Evolutionary conservation across 306 rosid species (phyloP), one percentile per base, ranked within the genome.

Genomic region (Lathyrus oleraceus): DNA sequence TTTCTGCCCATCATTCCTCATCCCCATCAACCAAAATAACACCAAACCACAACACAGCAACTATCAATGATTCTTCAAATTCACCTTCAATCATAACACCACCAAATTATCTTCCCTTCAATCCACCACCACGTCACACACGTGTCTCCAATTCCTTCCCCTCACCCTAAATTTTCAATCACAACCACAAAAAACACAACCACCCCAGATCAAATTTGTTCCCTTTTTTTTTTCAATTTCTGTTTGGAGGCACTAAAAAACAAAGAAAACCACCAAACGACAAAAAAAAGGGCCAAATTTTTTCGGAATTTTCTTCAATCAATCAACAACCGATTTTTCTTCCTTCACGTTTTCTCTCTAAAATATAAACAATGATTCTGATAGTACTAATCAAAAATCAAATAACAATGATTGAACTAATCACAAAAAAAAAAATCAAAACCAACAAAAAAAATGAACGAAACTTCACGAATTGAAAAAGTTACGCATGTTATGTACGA

Each of bases 1-100:
- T 76, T 88, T 91, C 57, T 77, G 87, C 11, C 84, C 88, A 83
- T 89, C 91, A 82, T 88, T 91, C 88, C 73, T 91, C 99, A 91
- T 91, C 87, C 95, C 99, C 87, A 85, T 80, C 68, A 76, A 74
- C 40, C 69, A 85, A 80, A 78, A 76, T 69, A 70, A 65, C 59
- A 47, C 72, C 82, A n/a, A 85, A 20, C 85, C 83, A 85, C 47
- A 81, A 49, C 32, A 82, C 69, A 62, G 81, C 47, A 42, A 53
- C 0, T 69, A 84, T 78, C 76, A 73, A 67, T 28, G 80, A 81
- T 83, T 83, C 92, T 73, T 61, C 87, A 73, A 78, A 47, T 61
- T 76, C 92, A 60, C 79, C 69, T 40, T 72, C 72, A 79, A 91
- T 86, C 97, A 87, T 89, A 91, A 86, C 87, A 83, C 79, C 74